phyloP scores from a whole-genome alignment of 352 stramenopile species.

The Saprolegnia parasitica region DNA sequence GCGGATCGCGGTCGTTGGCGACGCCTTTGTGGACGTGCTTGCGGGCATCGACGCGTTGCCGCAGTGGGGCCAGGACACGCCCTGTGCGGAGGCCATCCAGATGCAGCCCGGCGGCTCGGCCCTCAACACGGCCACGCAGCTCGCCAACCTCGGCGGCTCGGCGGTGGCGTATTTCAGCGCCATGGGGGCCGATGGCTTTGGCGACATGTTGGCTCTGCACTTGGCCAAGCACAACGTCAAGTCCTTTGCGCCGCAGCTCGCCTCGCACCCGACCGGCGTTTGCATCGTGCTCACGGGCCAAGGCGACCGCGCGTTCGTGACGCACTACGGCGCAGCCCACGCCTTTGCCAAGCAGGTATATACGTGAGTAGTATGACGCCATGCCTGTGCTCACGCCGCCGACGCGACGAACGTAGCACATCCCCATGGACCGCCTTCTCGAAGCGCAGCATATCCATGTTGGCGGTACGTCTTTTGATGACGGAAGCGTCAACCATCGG shows the following conservation, averaged over 20 bases:
- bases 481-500: too few relatives aligned
- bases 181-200: constrained; percentile 36
- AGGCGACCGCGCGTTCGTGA: constrained; percentile 78
- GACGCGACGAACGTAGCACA: constrained; percentile 54
- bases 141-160: constrained; percentile 49
- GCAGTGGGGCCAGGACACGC: constrained; percentile 71
- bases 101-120: constrained; percentile 75
- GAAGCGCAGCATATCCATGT: constrained; percentile 67
- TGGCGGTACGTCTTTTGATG: constrained; percentile 44
- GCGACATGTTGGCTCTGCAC: constrained; percentile 31
- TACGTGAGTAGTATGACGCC: background rate
- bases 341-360: constrained; percentile 56
- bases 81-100: constrained; percentile 60
- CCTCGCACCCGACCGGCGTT: constrained; percentile 48
- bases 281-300: constrained; percentile 76
- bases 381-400: background rate
- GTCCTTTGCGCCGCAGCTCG: constrained; percentile 44
- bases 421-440: constrained; percentile 55
- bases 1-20: constrained; percentile 47
- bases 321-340: constrained; percentile 67
- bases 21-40: constrained; percentile 77
- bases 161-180: constrained; percentile 56
- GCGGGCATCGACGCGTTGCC: constrained; percentile 69
- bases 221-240: constrained; percentile 37
- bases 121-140: constrained; percentile 77